Evolutionary conservation across 805 yeast genomes (phyloP).

Genomic region (Candida boidinii): DNA sequence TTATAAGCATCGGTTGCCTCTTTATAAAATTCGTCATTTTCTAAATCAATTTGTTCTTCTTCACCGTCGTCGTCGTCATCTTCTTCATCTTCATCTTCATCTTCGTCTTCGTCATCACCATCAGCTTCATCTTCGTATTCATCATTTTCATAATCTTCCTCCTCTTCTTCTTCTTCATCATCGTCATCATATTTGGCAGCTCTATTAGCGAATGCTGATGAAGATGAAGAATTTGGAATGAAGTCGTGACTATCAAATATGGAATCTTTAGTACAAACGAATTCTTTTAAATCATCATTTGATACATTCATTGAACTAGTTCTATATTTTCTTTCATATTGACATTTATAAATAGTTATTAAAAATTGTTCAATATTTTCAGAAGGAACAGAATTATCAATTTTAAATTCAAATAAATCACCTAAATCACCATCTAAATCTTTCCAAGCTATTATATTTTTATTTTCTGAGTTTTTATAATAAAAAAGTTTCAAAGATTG

Average conservation of each 20-base stretch:
- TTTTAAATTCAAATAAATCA: constrained; percentile 73
- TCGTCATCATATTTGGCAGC: constrained; percentile 10
- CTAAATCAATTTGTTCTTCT: no score
- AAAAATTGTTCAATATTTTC: constrained; percentile 58
- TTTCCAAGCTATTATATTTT: constrained; percentile 63
- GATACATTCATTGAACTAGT: constrained; percentile 38
- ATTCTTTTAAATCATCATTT: constrained; percentile 45
- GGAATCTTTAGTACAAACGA: constrained; percentile 31
- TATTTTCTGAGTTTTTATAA: constrained; percentile 42
- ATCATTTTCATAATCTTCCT: constrained; percentile 16
- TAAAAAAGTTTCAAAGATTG: constrained; percentile 50
- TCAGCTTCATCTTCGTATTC: constrained; percentile 15
- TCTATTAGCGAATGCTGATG: constrained; percentile 8
- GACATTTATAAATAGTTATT: constrained; percentile 52
- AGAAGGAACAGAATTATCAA: constrained; percentile 49
- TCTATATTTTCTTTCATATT: constrained; percentile 68
- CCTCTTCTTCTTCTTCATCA: constrained; percentile 23
- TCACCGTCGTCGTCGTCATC: constrained; percentile 16
- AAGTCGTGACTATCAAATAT: constrained; percentile 12
- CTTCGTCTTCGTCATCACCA: constrained; percentile 20
- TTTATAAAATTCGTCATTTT: no score
- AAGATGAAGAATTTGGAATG: constrained; percentile 11
- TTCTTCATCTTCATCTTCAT: constrained; percentile 19
- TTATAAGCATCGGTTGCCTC: no score
- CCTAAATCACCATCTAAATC: constrained; percentile 83